Evolutionary conservation across 1,284 basidiomycete genomes (phyloP).

Genomic region (Trametes versicolor): DNA sequence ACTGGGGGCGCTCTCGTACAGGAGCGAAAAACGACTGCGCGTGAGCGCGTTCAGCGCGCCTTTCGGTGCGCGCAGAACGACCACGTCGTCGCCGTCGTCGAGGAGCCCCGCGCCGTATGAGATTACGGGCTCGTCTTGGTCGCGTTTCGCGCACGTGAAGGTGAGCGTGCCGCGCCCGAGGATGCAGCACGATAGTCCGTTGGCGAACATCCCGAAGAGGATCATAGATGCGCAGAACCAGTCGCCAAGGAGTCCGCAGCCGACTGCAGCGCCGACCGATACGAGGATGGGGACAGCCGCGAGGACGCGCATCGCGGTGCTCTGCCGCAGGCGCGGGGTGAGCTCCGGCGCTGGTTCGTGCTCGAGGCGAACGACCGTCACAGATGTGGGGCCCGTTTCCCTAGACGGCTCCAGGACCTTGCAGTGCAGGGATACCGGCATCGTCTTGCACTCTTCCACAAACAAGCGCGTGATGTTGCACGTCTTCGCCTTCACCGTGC

Average conservation of each 20-base stretch:
- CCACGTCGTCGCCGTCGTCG: slow-evolving; percentile 11
- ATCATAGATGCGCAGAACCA: slow-evolving; percentile 21
- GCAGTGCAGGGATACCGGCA: not conserved
- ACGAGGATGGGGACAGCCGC: slow-evolving; percentile 15
- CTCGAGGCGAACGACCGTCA: slow-evolving; percentile 11
- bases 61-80: slow-evolving; percentile 19
- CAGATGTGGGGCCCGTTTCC: not conserved
- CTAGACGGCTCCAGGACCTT: not conserved
- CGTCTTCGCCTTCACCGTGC: slow-evolving; percentile 8
- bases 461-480: slow-evolving; percentile 13
- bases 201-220: slow-evolving; percentile 18
- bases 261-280: slow-evolving; percentile 10
- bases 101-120: slow-evolving; percentile 19
- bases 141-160: slow-evolving; percentile 8
- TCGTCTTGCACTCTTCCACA: slow-evolving; percentile 1
- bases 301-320: slow-evolving; percentile 3
- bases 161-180: slow-evolving; percentile 20
- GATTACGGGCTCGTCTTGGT: not conserved
- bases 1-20: slow-evolving; percentile 5
- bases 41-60: slow-evolving; percentile 21
- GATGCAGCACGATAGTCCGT: slow-evolving; percentile 17
- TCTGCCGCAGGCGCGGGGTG: not conserved
- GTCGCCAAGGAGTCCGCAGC: slow-evolving; percentile 16
- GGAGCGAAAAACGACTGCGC: slow-evolving; percentile 16
- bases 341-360: not conserved